These are phyloP conservation scores for Capsicum pubescens DNA, from an alignment of 257 asterid genomes.

Conservation along the genomic window DNA sequence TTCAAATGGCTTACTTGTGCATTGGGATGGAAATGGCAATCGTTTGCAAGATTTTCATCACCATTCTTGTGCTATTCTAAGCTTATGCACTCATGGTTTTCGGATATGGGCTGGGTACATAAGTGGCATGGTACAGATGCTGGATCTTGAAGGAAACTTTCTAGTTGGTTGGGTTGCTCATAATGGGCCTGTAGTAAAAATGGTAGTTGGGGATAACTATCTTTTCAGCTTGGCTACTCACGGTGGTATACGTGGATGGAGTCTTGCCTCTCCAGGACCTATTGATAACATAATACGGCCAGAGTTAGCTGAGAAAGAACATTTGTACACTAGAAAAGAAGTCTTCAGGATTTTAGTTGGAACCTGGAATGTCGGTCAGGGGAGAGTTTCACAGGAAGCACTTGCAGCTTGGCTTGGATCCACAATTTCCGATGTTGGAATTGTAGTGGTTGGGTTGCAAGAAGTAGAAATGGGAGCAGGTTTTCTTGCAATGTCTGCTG, in stretches of 20 bases:
- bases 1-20: constrained; percentile 77
- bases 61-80: constrained; percentile 76
- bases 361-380: constrained; percentile 98
- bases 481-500: constrained; percentile 97
- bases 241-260: constrained; percentile 96
- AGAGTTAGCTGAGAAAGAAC: constrained; percentile 63
- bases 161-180: constrained; percentile 84
- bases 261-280: constrained; percentile 86
- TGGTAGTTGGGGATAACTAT: constrained; percentile 66
- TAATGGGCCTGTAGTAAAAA: constrained; percentile 73
- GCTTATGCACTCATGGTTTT: constrained; percentile 73
- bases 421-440: constrained; percentile 69
- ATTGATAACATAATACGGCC: constrained; percentile 65
- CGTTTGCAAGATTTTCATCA: constrained; percentile 76
- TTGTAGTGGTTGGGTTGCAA: constrained; percentile 87
- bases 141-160: constrained; percentile 82
- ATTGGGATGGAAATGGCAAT: constrained; percentile 94
- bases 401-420: constrained; percentile 89
- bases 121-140: constrained; percentile 77
- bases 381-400: constrained; percentile 89
- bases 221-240: constrained; percentile 88
- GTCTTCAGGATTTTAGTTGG: constrained; percentile 71
- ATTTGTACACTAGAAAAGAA: constrained; percentile 58
- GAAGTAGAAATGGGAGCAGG: constrained; percentile 99
- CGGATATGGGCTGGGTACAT: constrained; percentile 85